Evolutionary conservation across 2,329 filamentous ascomycete species (phyloP).

Genomic region (Penicillium sp.): DNA sequence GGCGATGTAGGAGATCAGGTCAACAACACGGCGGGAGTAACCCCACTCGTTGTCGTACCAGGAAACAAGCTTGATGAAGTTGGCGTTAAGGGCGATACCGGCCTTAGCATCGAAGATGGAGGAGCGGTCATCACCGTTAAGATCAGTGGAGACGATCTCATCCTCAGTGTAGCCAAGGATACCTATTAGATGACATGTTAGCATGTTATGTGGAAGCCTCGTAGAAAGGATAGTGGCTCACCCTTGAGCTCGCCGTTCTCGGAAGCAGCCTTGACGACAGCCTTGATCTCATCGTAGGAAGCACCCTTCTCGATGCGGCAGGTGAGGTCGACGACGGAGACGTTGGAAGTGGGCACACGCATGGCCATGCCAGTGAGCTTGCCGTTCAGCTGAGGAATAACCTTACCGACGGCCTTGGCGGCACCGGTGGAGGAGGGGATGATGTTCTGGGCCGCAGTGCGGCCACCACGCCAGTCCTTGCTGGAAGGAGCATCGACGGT

Average conservation of each 20-base stretch:
- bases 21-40: slow-evolving; percentile 92
- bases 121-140: slow-evolving; percentile 88
- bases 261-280: slow-evolving; percentile 79
- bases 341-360: slow-evolving; percentile 98
- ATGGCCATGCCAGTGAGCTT: slow-evolving; percentile 99
- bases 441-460: slow-evolving; percentile 98
- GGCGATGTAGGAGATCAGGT: slow-evolving; percentile 71
- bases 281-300: slow-evolving; percentile 79
- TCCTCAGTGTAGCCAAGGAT: slow-evolving; percentile 96
- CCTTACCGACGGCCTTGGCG: slow-evolving; percentile 99
- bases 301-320: slow-evolving; percentile 85
- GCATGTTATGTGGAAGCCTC: neutral
- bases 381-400: slow-evolving; percentile 95
- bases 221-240: neutral
- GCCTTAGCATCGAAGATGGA: slow-evolving; percentile 99
- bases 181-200: slow-evolving; percentile 32
- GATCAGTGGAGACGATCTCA: slow-evolving; percentile 87
- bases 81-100: slow-evolving; percentile 95
- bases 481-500: slow-evolving; percentile 94
- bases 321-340: slow-evolving; percentile 98
- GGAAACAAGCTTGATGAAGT: slow-evolving; percentile 97
- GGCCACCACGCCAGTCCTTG: slow-evolving; percentile 99
- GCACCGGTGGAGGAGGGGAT: slow-evolving; percentile 98
- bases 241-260: slow-evolving; percentile 72
- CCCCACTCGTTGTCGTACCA: slow-evolving; percentile 99